Conservation (phyloP, 495 filamentous ascomycete genomes). For the Hypoxylon lienhwacheense region DNA sequence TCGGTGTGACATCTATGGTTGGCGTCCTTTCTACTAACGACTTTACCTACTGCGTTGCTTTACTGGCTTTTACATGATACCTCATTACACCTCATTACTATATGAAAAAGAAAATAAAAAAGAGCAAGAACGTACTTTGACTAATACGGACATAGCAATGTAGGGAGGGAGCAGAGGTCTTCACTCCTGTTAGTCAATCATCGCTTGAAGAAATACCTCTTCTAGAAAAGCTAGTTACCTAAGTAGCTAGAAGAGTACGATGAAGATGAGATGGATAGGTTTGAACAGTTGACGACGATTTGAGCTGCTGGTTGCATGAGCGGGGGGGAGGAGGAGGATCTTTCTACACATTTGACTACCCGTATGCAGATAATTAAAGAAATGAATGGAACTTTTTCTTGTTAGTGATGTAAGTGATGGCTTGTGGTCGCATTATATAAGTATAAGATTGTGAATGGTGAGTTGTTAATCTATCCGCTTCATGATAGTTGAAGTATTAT, state of each 20-base stretch:
- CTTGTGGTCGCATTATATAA: too few species aligned
- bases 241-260: neutral
- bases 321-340: too few species aligned
- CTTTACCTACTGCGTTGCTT: constrained; percentile 26
- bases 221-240: constrained; percentile 13
- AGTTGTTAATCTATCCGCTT: too few species aligned
- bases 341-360: constrained; percentile 9
- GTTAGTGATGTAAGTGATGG: too few species aligned
- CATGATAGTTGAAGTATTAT: too few species aligned
- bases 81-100: too few species aligned
- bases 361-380: constrained; percentile 14
- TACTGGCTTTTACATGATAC: constrained; percentile 32
- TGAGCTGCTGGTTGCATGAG: constrained; percentile 14
- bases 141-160: constrained; percentile 12
- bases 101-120: too few species aligned
- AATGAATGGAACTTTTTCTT: constrained; percentile 6
- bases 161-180: constrained; percentile 6
- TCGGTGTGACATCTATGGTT: constrained; percentile 9
- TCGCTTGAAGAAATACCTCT: constrained; percentile 5
- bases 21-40: constrained; percentile 12
- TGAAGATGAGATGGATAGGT: constrained; percentile 8
- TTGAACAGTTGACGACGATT: constrained; percentile 5
- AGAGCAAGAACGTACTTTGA: constrained; percentile 18
- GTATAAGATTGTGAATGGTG: too few species aligned
- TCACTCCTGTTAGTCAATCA: neutral